Evolutionary conservation across 1,139 yeast genomes (phyloP).

Genomic region (Taphrina confusa): DNA sequence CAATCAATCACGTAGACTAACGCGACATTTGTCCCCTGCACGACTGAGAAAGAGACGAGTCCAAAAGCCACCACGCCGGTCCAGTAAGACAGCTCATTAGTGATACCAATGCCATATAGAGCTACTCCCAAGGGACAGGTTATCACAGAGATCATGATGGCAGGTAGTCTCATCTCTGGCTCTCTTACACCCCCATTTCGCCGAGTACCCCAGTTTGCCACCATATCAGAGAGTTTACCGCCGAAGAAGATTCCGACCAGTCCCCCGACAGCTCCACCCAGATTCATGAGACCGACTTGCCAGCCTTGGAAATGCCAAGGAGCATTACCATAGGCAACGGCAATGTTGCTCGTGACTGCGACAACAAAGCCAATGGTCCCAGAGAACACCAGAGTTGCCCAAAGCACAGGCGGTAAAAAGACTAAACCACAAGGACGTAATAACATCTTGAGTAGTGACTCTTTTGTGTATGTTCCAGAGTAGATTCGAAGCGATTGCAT

Average conservation of each 20-base stretch:
- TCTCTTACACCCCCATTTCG: background rate
- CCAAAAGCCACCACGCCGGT: background rate
- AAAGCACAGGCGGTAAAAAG: background rate
- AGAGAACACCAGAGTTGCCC: background rate
- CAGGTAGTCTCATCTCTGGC: conserved; percentile 5
- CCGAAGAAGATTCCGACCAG: background rate
- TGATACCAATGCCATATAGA: background rate
- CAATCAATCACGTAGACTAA: background rate
- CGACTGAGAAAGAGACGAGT: background rate
- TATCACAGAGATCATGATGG: background rate
- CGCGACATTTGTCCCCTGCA: background rate
- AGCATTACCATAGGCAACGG: background rate
- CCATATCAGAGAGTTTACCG: background rate
- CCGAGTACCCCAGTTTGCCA: conserved; percentile 7
- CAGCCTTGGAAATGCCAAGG: background rate
- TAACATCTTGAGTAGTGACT: background rate
- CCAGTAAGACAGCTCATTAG: background rate
- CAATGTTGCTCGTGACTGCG: background rate
- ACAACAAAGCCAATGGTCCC: background rate
- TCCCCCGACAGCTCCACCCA: background rate
- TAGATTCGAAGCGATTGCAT: background rate
- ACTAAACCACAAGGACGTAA: background rate
- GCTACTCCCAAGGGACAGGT: background rate
- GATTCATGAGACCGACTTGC: background rate
- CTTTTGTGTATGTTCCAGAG: background rate